These are phyloP conservation scores for Eucalyptus viminalis DNA, from an alignment of 345 rosid species.

Conservation along the genomic window DNA sequence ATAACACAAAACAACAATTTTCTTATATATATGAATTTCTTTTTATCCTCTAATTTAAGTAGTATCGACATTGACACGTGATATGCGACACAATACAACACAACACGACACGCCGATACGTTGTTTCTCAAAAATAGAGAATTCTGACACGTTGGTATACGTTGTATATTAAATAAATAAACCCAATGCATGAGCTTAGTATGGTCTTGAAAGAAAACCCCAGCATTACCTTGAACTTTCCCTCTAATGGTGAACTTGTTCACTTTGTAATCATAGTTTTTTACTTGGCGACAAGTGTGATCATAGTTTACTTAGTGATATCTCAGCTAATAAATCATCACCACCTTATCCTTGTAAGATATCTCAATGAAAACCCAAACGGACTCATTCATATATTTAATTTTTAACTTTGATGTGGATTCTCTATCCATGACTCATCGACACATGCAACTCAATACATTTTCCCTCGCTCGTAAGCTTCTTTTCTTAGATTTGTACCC, in stretches of 20 bases:
- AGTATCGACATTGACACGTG: accelerated
- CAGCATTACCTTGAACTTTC: not conserved
- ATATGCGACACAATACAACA: accelerated
- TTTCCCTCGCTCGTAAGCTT: not conserved
- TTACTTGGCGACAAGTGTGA: not conserved
- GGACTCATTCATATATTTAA: not conserved
- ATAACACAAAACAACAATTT: no score
- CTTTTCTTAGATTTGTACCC: not conserved
- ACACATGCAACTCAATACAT: not conserved
- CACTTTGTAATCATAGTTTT: not conserved
- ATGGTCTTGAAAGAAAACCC: not conserved
- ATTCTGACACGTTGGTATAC: accelerated
- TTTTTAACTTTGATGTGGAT: not conserved
- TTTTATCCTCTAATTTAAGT: no score
- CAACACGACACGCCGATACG: accelerated
- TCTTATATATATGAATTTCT: no score
- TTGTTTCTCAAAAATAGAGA: accelerated
- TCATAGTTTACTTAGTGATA: not conserved
- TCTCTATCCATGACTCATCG: not conserved
- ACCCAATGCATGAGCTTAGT: not conserved
- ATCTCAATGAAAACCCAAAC: not conserved
- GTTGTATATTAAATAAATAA: no score
- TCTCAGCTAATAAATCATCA: not conserved
- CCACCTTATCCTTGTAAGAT: not conserved
- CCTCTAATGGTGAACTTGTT: not conserved